Base-by-base conservation (phyloP, 495 filamentous ascomycete species). In the Penicillium arizonense region DNA sequence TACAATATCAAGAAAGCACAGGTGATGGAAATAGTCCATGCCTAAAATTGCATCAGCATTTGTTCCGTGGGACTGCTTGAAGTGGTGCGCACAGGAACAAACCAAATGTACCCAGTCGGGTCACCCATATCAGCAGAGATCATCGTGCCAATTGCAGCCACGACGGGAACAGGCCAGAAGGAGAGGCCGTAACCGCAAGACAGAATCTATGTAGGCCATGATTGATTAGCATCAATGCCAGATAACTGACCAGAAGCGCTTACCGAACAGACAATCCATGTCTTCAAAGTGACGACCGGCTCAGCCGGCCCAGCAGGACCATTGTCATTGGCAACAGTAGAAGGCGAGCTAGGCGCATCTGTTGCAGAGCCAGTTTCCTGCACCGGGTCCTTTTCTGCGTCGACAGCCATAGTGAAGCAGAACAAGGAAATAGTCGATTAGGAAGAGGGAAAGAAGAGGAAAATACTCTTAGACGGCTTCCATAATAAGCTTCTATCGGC, bases 181-280 rank as follows among this genome's bases (percentile, higher is more conserved):
- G 62, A 65, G 0, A 65, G 56, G 39, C 62, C 62, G 56, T 65
- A 65, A 11, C 56, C 59, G n/a, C 62, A 65, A 12, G 62, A 62
- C 2, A 65, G 50, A 39, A 65, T 60, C 62, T 65, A 55, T 37
- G n/a, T 5, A 28, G 9, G 5, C 4, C n/a, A 42, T 7, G 0
- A 43, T 38, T 34, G 40, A 33, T 59, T 2, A 41, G 26, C 7
- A 21, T 21, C 16, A 9, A 21, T 10, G 3, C 3, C 16, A 36
- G 5, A 40, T n/a, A 40, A 32, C 16, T 33, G 18, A 43, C n/a
- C 30, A 20, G 9, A 50, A 24, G 9, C 11, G 16, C 53, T 16
- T 59, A 65, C 59, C 39, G 28, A 44, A 38, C 56, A 43, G 14
- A 65, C 59, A 47, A 65, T 56, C 62, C 62, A 65, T 41, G 62